These are phyloP conservation scores for Alternaria panax DNA, from an alignment of 2,329 filamentous ascomycete genomes.

Conservation along the genomic window DNA sequence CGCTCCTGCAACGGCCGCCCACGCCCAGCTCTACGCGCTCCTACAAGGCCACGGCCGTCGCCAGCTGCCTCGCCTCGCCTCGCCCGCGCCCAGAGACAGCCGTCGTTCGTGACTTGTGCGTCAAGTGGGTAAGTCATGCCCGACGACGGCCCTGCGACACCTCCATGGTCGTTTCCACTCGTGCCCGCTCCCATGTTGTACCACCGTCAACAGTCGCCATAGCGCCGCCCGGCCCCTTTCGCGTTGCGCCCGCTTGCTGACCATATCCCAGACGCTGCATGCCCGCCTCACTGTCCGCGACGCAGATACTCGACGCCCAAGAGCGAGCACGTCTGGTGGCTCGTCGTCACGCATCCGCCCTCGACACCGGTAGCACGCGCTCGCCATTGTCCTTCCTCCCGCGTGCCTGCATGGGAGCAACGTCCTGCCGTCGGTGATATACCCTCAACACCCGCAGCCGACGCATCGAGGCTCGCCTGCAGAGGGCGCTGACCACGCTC, in stretches of 20 bases:
- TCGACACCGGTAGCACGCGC: slow-evolving; percentile 31
- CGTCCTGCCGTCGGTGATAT: slow-evolving; percentile 27
- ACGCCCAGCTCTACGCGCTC: slow-evolving; percentile 8
- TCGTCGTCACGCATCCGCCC: slow-evolving; percentile 5
- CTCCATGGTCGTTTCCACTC: slow-evolving; percentile 44
- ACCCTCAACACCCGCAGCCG: slow-evolving; percentile 35
- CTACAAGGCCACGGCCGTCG: not conserved
- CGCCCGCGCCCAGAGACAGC: not conserved
- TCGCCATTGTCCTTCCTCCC: slow-evolving; percentile 20
- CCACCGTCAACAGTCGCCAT: slow-evolving; percentile 44
- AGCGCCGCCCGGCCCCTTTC: slow-evolving; percentile 38
- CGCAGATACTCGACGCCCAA: slow-evolving; percentile 15
- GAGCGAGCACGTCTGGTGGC: slow-evolving; percentile 12
- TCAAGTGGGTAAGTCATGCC: slow-evolving; percentile 39
- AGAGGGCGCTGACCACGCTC: slow-evolving; percentile 38
- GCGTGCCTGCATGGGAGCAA: slow-evolving; percentile 30
- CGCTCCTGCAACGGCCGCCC: slow-evolving; percentile 29
- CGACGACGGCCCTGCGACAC: slow-evolving; percentile 25
- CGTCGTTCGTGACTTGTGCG: slow-evolving; percentile 1
- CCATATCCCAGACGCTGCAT: slow-evolving; percentile 36
- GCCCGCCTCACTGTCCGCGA: slow-evolving; percentile 25
- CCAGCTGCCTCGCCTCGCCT: not conserved
- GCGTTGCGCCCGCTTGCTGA: slow-evolving; percentile 40
- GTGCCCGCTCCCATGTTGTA: slow-evolving; percentile 45
- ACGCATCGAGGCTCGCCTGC: slow-evolving; percentile 43